Conservation (phyloP, 2,329 filamentous ascomycete species). For the Colletotrichum gigasporum region DNA sequence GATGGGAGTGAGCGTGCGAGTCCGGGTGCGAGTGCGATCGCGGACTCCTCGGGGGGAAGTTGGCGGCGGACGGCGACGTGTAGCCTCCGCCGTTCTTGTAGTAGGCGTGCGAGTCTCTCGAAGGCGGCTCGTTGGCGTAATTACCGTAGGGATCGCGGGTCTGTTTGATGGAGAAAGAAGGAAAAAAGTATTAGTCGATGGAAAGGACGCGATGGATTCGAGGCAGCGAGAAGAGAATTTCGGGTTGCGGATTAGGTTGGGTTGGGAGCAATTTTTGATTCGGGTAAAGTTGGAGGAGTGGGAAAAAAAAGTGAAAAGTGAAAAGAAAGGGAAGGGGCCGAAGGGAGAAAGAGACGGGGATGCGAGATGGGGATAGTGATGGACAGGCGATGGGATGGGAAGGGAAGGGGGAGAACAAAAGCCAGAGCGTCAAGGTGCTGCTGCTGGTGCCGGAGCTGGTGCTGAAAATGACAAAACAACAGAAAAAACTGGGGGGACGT, state of each 20-base stretch:
- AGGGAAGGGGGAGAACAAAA: conserved; percentile 10
- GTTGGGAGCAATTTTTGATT: conserved; percentile 28
- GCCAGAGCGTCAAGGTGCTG: background rate
- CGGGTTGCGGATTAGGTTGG: conserved; percentile 29
- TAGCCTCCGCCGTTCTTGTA: conserved; percentile 59
- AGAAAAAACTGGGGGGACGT: conserved; percentile 15
- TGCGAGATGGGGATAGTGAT: conserved; percentile 28
- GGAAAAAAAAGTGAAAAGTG: conserved; percentile 33
- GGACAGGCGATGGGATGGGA: conserved; percentile 22
- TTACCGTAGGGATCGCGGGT: conserved; percentile 59
- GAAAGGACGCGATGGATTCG: conserved; percentile 8
- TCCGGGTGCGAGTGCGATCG: conserved; percentile 48
- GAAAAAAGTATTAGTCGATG: conserved; percentile 29
- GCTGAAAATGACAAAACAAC: conserved; percentile 17
- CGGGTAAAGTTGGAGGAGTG: conserved; percentile 31
- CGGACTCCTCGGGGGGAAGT: conserved; percentile 60
- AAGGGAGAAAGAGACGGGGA: background rate
- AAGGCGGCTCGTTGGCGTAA: conserved; percentile 50
- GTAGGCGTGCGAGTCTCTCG: conserved; percentile 46
- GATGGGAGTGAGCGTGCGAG: conserved; percentile 52
- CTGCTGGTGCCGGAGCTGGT: background rate
- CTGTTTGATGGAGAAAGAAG: conserved; percentile 43
- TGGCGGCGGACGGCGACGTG: conserved; percentile 56
- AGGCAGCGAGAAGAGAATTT: conserved; percentile 23
- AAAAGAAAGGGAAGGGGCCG: background rate